A percentile compares a stretch with the other conserved stretches of the same genome.
Conservation (phyloP, 1,284 basidiomycete genomes). For the Chondrostereum purpureum region DNA sequence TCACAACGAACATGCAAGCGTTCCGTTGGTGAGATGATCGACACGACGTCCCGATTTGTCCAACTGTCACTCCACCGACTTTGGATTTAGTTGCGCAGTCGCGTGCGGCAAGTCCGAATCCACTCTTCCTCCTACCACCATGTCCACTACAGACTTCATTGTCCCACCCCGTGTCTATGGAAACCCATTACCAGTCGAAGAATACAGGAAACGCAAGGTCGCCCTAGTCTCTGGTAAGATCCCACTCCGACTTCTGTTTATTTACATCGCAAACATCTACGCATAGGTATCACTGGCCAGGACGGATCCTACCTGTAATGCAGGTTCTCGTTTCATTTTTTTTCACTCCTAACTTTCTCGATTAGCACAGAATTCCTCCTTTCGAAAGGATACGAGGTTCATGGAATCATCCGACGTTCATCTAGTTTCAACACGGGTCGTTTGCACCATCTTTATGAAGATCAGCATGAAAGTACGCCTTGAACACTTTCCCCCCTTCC, state of each 20-base stretch:
- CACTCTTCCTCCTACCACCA: too few relatives aligned
- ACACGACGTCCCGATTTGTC: too few relatives aligned
- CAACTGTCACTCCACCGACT: too few relatives aligned
- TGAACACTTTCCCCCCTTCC: neutral
- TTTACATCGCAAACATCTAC: slow-evolving; percentile 13
- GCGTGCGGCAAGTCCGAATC: too few relatives aligned
- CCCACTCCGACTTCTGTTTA: slow-evolving; percentile 1
- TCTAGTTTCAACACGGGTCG: slow-evolving; percentile 93
- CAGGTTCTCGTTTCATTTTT: slow-evolving; percentile 4
- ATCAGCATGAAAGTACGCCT: slow-evolving; percentile 74
- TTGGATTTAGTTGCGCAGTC: too few relatives aligned
- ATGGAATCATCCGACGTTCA: slow-evolving; percentile 89
- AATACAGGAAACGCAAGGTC: slow-evolving; percentile 82
- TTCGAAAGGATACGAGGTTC: slow-evolving; percentile 85
- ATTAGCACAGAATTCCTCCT: slow-evolving; percentile 76
- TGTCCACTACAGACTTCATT: slow-evolving; percentile 28
- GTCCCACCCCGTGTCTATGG: slow-evolving; percentile 41
- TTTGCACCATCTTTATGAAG: slow-evolving; percentile 83
- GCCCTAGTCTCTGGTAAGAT: slow-evolving; percentile 80
- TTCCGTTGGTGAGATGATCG: too few relatives aligned
- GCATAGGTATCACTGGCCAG: slow-evolving; percentile 82
- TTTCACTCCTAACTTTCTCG: slow-evolving; percentile 8
- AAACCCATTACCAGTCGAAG: slow-evolving; percentile 63
- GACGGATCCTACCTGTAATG: slow-evolving; percentile 85
- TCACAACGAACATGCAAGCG: too few relatives aligned